Conservation (phyloP, 331 rosid species). For the Stylosanthes scabra region DNA sequence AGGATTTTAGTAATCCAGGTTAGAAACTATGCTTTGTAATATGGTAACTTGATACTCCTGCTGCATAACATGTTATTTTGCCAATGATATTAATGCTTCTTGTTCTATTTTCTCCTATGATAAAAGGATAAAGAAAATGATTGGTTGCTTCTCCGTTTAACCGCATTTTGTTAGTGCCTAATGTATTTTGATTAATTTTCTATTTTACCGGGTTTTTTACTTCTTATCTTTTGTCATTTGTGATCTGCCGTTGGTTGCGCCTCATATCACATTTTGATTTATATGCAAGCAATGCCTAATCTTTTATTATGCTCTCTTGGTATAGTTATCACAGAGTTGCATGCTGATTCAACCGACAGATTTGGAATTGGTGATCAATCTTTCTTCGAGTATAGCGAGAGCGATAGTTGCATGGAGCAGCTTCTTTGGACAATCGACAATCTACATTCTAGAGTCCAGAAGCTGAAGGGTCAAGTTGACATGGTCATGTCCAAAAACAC, state of each 20-base stretch:
- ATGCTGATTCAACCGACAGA: conserved; percentile 57
- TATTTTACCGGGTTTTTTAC: not conserved
- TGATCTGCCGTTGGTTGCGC: conserved; percentile 18
- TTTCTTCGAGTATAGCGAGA: conserved; percentile 54
- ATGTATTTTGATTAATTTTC: conserved; percentile 4
- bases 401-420: conserved; percentile 66
- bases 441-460: conserved; percentile 71
- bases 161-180: conserved; percentile 31
- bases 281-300: conserved; percentile 21
- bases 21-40: conserved; percentile 35
- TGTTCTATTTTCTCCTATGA: conserved; percentile 3
- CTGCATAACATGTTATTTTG: conserved; percentile 35
- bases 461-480: conserved; percentile 65
- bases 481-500: conserved; percentile 65
- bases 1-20: conserved; percentile 78
- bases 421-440: conserved; percentile 77
- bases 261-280: conserved; percentile 37
- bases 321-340: conserved; percentile 57
- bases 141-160: conserved; percentile 1
- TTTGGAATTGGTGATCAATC: conserved; percentile 50
- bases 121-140: not conserved
- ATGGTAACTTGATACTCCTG: conserved; percentile 23
- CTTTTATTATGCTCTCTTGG: conserved; percentile 33
- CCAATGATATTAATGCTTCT: conserved; percentile 28
- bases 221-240: conserved; percentile 12